Evolutionary conservation across 1,284 basidiomycete genomes (phyloP).

Genomic region (Fomitiporia mediterranea): DNA sequence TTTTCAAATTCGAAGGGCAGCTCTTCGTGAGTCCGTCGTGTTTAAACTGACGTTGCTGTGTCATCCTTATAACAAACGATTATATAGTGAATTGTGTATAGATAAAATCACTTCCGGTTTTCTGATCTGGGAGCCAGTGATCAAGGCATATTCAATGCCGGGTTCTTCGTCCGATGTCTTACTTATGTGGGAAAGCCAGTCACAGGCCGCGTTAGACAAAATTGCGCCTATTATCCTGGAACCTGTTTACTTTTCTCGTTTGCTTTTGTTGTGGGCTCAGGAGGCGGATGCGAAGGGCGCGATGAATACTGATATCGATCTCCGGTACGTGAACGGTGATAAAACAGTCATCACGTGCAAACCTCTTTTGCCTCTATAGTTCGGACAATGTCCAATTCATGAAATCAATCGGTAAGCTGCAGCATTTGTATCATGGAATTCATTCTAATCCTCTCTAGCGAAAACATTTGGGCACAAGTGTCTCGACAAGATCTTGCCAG

Average conservation of each 20-base stretch:
- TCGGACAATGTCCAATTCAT: constrained; percentile 49
- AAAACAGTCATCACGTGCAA: too few species aligned
- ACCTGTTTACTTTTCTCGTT: constrained; percentile 56
- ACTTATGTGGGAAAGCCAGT: constrained; percentile 63
- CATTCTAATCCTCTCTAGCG: constrained; percentile 35
- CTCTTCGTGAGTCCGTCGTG: constrained; percentile 28
- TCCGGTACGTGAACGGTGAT: constrained; percentile 43
- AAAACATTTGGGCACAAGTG: constrained; percentile 61
- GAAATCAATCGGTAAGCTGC: constrained; percentile 15
- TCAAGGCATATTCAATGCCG: constrained; percentile 63
- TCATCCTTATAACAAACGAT: too few species aligned
- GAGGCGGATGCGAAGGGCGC: constrained; percentile 55
- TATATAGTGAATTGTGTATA: constrained; percentile 43
- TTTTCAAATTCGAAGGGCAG: constrained; percentile 20
- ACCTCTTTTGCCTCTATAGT: background rate
- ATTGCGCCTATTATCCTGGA: constrained; percentile 48
- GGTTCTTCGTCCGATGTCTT: constrained; percentile 41
- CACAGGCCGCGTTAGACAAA: constrained; percentile 54
- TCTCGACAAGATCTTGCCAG: constrained; percentile 48
- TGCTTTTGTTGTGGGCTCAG: constrained; percentile 65
- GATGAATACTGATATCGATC: constrained; percentile 37
- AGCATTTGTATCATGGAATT: constrained; percentile 11
- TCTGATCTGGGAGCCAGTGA: constrained; percentile 71
- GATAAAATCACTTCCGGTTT: constrained; percentile 87
- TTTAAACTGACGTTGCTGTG: too few species aligned